phyloP scores from a whole-genome alignment of 2,329 filamentous ascomycete species.

The Rutstroemia sp. region DNA sequence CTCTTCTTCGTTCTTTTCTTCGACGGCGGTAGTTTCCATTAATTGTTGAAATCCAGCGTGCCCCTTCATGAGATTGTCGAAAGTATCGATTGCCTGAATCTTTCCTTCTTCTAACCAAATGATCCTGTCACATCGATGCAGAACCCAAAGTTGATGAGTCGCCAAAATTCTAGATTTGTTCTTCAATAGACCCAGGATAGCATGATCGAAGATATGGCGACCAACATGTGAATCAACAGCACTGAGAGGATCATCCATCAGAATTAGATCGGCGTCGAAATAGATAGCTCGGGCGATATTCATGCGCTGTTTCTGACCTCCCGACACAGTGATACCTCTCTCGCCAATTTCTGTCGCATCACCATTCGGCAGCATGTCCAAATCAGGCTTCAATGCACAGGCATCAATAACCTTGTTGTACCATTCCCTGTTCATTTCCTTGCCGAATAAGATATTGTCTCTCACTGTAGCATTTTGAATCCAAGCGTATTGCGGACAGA shows the following conservation, averaged over 20 bases:
- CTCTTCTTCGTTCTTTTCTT: slow-evolving; percentile 51
- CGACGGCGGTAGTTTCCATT: slow-evolving; percentile 77
- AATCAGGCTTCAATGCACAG: slow-evolving; percentile 75
- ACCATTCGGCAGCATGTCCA: slow-evolving; percentile 87
- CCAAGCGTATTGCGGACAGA: slow-evolving; percentile 96
- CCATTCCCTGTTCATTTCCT: slow-evolving; percentile 67
- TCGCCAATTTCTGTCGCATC: slow-evolving; percentile 93
- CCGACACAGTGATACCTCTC: slow-evolving; percentile 89
- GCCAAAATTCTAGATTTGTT: slow-evolving; percentile 87
- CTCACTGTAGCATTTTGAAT: slow-evolving; percentile 86
- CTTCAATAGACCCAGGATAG: slow-evolving; percentile 80
- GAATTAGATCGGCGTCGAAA: slow-evolving; percentile 59
- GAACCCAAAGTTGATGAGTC: slow-evolving; percentile 90
- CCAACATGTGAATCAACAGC: slow-evolving; percentile 66
- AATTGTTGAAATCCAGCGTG: slow-evolving; percentile 70
- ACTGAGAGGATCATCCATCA: slow-evolving; percentile 63
- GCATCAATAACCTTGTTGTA: slow-evolving; percentile 56
- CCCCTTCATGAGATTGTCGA: slow-evolving; percentile 74
- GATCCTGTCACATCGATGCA: slow-evolving; percentile 84
- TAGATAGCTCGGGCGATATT: slow-evolving; percentile 84
- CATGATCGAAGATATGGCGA: slow-evolving; percentile 81
- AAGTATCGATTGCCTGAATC: slow-evolving; percentile 82
- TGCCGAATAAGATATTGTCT: slow-evolving; percentile 89
- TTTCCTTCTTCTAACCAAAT: slow-evolving; percentile 86
- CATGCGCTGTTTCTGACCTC: slow-evolving; percentile 88